Evolutionary conservation across 163 green algal genomes (phyloP), one percentile per base, ranked within the genome.

Genomic region (Scenedesmus sp.): DNA sequence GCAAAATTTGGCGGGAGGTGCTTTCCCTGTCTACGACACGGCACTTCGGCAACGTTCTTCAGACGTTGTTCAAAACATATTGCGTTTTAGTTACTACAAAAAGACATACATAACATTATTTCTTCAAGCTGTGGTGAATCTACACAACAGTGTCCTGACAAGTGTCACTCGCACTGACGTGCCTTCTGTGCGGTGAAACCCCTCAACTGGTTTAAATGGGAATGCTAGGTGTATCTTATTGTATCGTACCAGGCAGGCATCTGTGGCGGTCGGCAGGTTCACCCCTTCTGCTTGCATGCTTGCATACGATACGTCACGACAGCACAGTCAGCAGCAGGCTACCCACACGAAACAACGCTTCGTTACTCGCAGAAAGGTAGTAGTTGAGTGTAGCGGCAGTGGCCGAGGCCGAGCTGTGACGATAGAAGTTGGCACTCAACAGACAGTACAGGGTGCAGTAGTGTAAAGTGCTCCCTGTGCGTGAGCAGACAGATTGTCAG

Each of bases 381-480:
- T 7, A 24, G 2, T 72, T 22, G 24, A 33, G 22, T 72, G 59
- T 26, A 15, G 51, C 51, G 30, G 30, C 30, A 40, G 30, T 7
- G 40, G 30, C 30, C 16, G 1, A 40, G 4, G 5, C 30, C 6
- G 0, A 24, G 65, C 30, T 76, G 65, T 76, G 65, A 76, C 30
- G 30, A 26, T 40, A 40, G 65, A 76, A 18, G 65, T 72, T 10
- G 65, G 40, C 53, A 40, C 65, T 76, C 65, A 76, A 30, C 65
- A 76, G 65, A 76, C 30, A 76, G 65, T 76, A 76, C 65, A 76
- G n/a, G n/a, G n/a, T n/a, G n/a, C n/a, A n/a, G n/a, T n/a, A n/a
- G n/a, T n/a, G n/a, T n/a, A n/a, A n/a, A n/a, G 30, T 76, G 30
- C 30, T 40, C 7, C 30, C 56, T 70, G 7, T 40, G 65, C 20